Base-by-base conservation (phyloP, 768 basidiomycete genomes). In the Ephemerocybe angulata region DNA sequence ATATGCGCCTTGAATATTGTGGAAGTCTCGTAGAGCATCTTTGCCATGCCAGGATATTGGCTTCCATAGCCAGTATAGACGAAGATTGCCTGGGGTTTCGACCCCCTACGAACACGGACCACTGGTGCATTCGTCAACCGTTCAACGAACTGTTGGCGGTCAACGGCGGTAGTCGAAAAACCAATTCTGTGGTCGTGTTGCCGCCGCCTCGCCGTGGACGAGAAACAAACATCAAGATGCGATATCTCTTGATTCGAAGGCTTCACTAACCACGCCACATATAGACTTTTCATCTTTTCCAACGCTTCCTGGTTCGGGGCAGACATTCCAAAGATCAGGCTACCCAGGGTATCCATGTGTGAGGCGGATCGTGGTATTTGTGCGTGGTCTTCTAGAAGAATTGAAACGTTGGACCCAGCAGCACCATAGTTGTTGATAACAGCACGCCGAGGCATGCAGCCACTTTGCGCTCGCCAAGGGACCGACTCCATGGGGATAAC, bases 401-500 rank as follows among this genome's bases (percentile, higher is more conserved):
- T 60, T 0, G 85, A 80, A 2, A 79, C 76, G 56, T 89, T 89
- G 7, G 86, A 87, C 0, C 88, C 88, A 22, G 87, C 76, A 0
- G 87, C 87, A 19, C 88, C 88, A 59, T 87, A 90, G 60, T 88
- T 90, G 60, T 87, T 88, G 52, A 90, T 69, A 24, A 89, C 59
- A 1, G 85, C 86, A 6, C 82, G 56, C 6, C 86, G 75, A 12
- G 75, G 69, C 28, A 58, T 54, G 4, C 73, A 69, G 7, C 57
- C 59, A 3, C 63, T 62, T 8, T 66, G 61, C n/a, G 69, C 61
- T 8, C 50, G 24, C 87, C 87, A 89, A 2, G 69, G 60, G 1
- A 61, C 55, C 0, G 71, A 58, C 13, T 55, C 50, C 0, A 69
- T 76, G 57, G 78, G 67, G 38, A 89, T 86, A 27, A 77, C 41